Conservation (phyloP, 176 grass and related monocot genomes). For the Hordeum vulgare region DNA sequence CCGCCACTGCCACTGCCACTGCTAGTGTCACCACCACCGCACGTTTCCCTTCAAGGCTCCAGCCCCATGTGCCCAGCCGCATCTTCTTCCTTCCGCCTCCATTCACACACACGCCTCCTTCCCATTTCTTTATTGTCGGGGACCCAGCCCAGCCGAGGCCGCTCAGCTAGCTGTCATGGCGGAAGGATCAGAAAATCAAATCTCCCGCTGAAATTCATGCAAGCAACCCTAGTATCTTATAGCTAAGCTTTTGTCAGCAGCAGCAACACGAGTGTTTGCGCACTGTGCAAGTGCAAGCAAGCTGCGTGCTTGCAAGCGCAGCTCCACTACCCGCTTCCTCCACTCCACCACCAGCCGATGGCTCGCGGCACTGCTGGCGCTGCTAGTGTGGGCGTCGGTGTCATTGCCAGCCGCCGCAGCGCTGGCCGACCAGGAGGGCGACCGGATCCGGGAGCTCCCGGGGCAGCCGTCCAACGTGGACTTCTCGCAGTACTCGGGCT, state of each 20-base stretch:
- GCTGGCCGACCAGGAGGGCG: constrained; percentile 46
- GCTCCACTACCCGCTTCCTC: background rate
- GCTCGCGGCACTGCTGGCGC: background rate
- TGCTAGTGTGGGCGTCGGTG: constrained; percentile 12
- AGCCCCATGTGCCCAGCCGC: background rate
- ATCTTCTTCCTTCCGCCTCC: constrained; percentile 14
- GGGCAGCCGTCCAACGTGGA: constrained; percentile 55
- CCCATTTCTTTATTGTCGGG: background rate
- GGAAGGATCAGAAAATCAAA: constrained; percentile 6
- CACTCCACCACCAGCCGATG: background rate
- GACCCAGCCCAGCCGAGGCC: background rate
- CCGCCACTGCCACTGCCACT: background rate
- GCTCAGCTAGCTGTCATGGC: constrained; percentile 32
- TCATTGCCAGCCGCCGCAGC: background rate
- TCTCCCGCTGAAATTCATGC: constrained; percentile 34
- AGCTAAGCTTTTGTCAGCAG: background rate
- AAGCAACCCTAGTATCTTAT: constrained; percentile 20
- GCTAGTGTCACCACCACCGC: too few species aligned
- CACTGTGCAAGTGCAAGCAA: constrained; percentile 11
- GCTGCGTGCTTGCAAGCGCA: constrained; percentile 4
- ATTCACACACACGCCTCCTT: background rate
- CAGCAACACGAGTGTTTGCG: constrained; percentile 15
- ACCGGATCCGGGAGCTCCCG: constrained; percentile 74
- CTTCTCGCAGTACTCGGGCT: constrained; percentile 88
- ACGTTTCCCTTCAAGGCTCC: background rate